Evolutionary conservation across 345 rosid species (phyloP), one percentile per base, ranked within the genome.

Genomic region (Carallia brachiata): DNA sequence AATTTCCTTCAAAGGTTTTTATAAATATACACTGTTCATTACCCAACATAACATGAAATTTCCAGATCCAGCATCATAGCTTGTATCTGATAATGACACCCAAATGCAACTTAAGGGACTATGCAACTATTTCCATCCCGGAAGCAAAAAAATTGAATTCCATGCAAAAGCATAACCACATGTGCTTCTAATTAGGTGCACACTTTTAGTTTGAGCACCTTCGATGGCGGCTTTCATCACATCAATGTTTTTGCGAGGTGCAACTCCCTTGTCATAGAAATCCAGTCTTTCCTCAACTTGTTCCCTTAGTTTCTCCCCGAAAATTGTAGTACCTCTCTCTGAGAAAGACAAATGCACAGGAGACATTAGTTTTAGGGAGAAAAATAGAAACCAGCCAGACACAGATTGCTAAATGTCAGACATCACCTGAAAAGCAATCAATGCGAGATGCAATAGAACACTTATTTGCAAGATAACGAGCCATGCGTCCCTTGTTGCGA

Each of bases 211-310:
- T 39, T 76, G 84, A 15, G 84, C 71, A 69, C 39, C 74, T 65
- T 79, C 90, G 15, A 91, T 58, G 17, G 96, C 98, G 65, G 85
- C 79, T 78, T 88, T 92, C 98, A 95, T 95, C 67, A 92, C 96
- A 65, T 95, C 99, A 52, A 92, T 86, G 77, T 92, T 95, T 82
- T 95, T 95, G 55, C 96, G 90, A 37, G 98, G 99, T 61, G 92
- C 91, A 77, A 92, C 85, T 31, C 97, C 98, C 83, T 95, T 95
- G 80, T 95, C 99, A 31, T 92, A 90, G 75, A 95, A 95, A 64
- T 89, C 96, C 19, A 92, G 83, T 39, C 92, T 78, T 75, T 92
- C 99, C 82, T 92, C 98, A 52, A 95, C 99, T 82, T 95, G 99
- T 77, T 92, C 98, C 52, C 87, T 80, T 2, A 95, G 91, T 80